phyloP scores from a whole-genome alignment of 164 flowering plant genomes.

The Vitis amurensis region DNA sequence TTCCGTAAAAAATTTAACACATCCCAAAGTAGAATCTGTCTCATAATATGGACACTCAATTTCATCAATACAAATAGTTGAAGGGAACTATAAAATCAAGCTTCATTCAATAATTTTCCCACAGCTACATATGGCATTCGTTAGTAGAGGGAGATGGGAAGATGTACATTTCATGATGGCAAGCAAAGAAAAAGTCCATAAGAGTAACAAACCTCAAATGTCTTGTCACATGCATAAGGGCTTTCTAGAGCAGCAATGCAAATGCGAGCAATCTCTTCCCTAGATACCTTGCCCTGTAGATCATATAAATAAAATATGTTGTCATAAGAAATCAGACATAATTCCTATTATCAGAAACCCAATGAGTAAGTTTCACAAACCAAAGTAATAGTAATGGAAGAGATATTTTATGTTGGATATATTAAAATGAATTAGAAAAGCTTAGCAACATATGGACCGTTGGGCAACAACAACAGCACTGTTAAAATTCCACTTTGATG shows the following conservation, averaged over 20 bases:
- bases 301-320: background rate
- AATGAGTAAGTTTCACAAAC: background rate
- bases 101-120: too few species aligned
- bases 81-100: too few species aligned
- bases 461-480: background rate
- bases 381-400: background rate
- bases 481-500: conserved; percentile 1
- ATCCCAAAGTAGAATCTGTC: too few species aligned
- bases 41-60: too few species aligned
- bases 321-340: background rate
- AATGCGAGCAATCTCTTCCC: conserved; percentile 92
- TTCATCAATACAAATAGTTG: too few species aligned
- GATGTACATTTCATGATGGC: background rate
- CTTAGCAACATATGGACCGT: background rate
- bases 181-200: background rate
- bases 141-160: background rate
- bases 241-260: conserved; percentile 92
- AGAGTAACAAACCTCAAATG: conserved; percentile 73
- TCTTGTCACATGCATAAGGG: conserved; percentile 80
- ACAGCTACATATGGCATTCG: background rate
- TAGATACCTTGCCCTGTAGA: conserved; percentile 89
- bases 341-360: background rate
- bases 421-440: background rate
- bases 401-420: background rate
- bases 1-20: too few species aligned